Conservation (phyloP, 2,329 filamentous ascomycete genomes). For the Harringtonia aguacate region DNA sequence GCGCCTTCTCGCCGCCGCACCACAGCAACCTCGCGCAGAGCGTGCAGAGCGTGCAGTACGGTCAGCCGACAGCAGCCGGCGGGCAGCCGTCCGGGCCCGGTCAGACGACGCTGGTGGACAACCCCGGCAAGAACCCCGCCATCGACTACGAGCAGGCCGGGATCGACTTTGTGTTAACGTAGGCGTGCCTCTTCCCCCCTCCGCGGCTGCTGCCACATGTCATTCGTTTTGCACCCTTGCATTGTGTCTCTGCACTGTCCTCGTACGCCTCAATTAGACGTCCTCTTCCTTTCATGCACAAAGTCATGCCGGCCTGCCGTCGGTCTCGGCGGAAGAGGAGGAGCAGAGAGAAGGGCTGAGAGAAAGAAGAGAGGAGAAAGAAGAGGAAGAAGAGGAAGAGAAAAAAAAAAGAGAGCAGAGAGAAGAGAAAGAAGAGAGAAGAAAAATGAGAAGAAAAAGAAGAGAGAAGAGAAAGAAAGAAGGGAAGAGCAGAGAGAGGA, state of each 20-base stretch:
- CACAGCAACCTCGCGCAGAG: constrained; percentile 8
- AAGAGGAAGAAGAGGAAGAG: not conserved
- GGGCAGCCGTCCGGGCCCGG: constrained; percentile 9
- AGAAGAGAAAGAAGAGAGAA: not conserved
- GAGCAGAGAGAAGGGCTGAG: too few species aligned
- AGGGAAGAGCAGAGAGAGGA: too few species aligned
- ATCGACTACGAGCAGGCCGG: constrained; percentile 72
- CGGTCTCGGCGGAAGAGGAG: too few species aligned
- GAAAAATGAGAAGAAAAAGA: too few species aligned
- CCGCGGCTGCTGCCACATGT: not conserved
- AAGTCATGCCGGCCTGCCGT: too few species aligned
- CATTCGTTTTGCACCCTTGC: too few species aligned
- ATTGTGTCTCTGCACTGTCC: not conserved
- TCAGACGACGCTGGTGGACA: too few species aligned
- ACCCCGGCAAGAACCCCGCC: constrained; percentile 24
- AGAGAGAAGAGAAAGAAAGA: constrained; percentile 2
- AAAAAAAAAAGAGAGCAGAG: constrained; percentile 15
- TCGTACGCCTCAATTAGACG: too few species aligned
- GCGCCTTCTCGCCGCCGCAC: constrained; percentile 33
- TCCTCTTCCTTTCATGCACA: too few species aligned
- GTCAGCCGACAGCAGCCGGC: constrained; percentile 11
- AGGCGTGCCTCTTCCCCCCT: constrained; percentile 38
- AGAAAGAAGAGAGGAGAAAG: too few species aligned
- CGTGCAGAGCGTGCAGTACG: too few species aligned
- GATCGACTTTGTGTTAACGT: constrained; percentile 88